Percentiles rank a stretch among this genome's conserved stretches.
Evolutionary conservation across 2,329 filamentous ascomycete genomes (phyloP).

Genomic region (Paracoccidioides lutzii): DNA sequence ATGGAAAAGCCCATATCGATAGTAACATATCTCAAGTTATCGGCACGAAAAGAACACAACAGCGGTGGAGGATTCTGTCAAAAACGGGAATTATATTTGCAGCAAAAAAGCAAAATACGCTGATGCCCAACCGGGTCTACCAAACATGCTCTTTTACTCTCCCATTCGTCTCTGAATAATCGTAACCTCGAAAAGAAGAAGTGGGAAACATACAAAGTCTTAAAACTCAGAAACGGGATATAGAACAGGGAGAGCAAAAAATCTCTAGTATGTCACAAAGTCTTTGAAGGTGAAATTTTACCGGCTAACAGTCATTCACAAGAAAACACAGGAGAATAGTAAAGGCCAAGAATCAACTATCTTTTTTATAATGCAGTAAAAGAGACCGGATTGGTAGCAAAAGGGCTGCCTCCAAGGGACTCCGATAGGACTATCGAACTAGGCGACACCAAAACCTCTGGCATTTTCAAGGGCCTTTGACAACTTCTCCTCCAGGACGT

Average conservation of each 20-base stretch:
- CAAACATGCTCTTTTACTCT: not conserved
- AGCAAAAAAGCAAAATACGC: not conserved
- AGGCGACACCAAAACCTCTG: constrained; percentile 78
- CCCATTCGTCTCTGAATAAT: not conserved
- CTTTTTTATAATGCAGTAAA: not conserved
- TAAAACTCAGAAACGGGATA: not conserved
- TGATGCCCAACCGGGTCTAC: not conserved
- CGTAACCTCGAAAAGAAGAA: not conserved
- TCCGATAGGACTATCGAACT: constrained; percentile 5
- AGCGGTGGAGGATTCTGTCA: too few species aligned
- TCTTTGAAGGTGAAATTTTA: not conserved
- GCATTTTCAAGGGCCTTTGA: constrained; percentile 78
- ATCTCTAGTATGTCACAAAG: too few species aligned
- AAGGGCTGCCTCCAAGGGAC: too few species aligned
- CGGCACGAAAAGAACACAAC: too few species aligned
- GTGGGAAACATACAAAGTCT: not conserved
- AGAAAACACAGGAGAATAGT: not conserved
- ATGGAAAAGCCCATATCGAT: too few species aligned
- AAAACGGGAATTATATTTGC: not conserved
- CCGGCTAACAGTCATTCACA: not conserved
- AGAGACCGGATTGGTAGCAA: too few species aligned
- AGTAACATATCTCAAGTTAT: too few species aligned
- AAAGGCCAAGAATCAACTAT: not conserved
- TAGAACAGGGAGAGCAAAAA: too few species aligned
- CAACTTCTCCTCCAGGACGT: constrained; percentile 60